Evolutionary conservation across 2,329 filamentous ascomycete genomes (phyloP), one percentile per base, ranked within the genome.

Genomic region (Grosmannia huntii): DNA sequence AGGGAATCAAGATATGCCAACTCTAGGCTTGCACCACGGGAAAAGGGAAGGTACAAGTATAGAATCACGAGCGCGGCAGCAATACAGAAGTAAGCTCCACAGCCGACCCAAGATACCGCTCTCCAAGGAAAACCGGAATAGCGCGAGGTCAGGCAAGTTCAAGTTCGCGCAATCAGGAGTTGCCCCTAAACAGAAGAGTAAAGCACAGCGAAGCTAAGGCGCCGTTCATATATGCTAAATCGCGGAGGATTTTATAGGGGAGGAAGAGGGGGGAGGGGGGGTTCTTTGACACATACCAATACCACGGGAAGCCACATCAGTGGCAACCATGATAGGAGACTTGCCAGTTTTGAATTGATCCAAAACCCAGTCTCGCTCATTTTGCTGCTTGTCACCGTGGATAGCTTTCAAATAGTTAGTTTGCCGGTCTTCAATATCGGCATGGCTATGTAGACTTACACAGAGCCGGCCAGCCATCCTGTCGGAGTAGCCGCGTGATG

Each of bases 271-370:
- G 68, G 69, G 64, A 67, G 23, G 67, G 63, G 62, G 59, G 63
- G 68, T 44, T 41, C 3, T 55, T 46, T 80, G 78, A 83, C 87
- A 92, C 90, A 95, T 95, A 96, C 94, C 94, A 78, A 99, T 96
- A 90, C 94, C 94, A 91, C 94, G 94, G 72, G 94, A 97, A 77
- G 94, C 94, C 77, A 99, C 94, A 71, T 97, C 94, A 65, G 94
- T 99, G 77, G 94, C 94, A 78, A 99, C 94, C 91, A 99, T 96
- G 84, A 99, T 95, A 72, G 94, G 94, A 78, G 90, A 96, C 82
- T 97, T 96, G 77, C 90, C 91, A 65, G 89, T 89, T 85, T 97
- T 99, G 85, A 99, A 99, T 75, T 97, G 92, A 75, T 97, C 95
- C 71, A 99, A 81, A 68, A 97, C 94, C 90, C 94, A 97, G 75